Evolutionary conservation across 164 flowering plant genomes (phyloP), one percentile per base, ranked within the genome.

Genomic region (Pachysandra terminalis): DNA sequence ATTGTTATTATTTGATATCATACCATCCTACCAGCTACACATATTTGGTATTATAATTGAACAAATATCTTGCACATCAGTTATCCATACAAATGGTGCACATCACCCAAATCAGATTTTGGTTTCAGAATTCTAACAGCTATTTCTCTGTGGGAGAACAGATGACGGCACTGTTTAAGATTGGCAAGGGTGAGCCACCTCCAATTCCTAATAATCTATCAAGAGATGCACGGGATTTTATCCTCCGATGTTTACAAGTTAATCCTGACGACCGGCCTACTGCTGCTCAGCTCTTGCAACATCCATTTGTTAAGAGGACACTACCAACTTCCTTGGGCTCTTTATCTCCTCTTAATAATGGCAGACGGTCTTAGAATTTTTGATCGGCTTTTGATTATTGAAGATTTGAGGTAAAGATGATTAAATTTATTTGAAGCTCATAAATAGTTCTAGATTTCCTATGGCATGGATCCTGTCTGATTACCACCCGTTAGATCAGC

Each of bases 181-280:
- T 93, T 69, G 97, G 98, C 48, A 82, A 63, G 62, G 92, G 94
- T 26, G 76, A 66, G 65, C 87, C 81, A 9, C 98, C 98, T 24
- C 62, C 75, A 37, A 74, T 93, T 65, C 96, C 97, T 25, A 75
- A 82, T 59, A 41, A 79, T 56, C 85, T 93, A 19, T 88, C 95
- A 12, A 70, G 9, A 54, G 97, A 86, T 79, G 92, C 96, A 58
- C 77, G 77, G 21, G 87, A 91, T 70, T 94, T 91, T 71, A 87
- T 93, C 66, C 59, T 71, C 40, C 71, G 72, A 56, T 94, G 97
- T 74, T 76, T 94, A 52, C 83, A 77, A 81, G 88, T 83, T 69
- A 77, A 79, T 21, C 91, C 98, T 21, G 78, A 74, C 57, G 70
- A 74, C 57, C 88, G 98, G n/a, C 96, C 95, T 13, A 75, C 87